Base-by-base conservation (phyloP, 306 rosid species). In the Mucuna pruriens region DNA sequence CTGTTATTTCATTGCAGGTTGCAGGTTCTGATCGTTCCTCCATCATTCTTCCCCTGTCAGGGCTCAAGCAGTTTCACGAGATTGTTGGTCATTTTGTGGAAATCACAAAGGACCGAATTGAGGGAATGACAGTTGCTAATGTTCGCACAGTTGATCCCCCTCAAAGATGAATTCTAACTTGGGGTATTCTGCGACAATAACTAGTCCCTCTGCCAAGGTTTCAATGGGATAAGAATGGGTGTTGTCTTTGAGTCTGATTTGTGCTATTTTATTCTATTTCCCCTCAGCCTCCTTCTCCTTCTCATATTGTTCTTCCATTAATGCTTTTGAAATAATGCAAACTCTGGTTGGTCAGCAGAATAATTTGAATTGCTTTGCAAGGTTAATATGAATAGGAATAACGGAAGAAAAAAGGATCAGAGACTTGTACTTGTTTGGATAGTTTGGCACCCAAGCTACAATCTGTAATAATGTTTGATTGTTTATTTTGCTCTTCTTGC, bases 1-100 rank as follows among this genome's bases (percentile, higher is more conserved):
- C 70, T 39, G 46, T 86, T 63, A 49, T 79, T 42, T 78, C 78
- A 77, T 88, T 86, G 69, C 92, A 94, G 98, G 98, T 94, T 79
- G 98, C 98, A 67, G 98, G 97, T 80, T 88, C 97, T 20, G 98
- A 94, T 90, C 85, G 97, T 38, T 92, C 98, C 74, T 94, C 98
- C 78, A 94, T 94, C 87, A 94, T 94, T 79, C 98, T 92, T 77
- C 97, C 98, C 0, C 89, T 94, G 76, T 94, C 97, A 33, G 98
- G 98, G 52, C 92, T 94, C 84, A 94, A 89, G 80, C 98, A 91
- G 86, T 94, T 94, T 88, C 92, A 94, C 84, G 98, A 94, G 81
- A 91, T 91, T 46, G 93, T 94, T 38, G 98, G 98, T 78, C 98
- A 94, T 86, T 94, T 94, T 80, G 98, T 94, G 85, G 98, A 94